Conservation (phyloP, 768 basidiomycete species). For the Tremella fuciformis region DNA sequence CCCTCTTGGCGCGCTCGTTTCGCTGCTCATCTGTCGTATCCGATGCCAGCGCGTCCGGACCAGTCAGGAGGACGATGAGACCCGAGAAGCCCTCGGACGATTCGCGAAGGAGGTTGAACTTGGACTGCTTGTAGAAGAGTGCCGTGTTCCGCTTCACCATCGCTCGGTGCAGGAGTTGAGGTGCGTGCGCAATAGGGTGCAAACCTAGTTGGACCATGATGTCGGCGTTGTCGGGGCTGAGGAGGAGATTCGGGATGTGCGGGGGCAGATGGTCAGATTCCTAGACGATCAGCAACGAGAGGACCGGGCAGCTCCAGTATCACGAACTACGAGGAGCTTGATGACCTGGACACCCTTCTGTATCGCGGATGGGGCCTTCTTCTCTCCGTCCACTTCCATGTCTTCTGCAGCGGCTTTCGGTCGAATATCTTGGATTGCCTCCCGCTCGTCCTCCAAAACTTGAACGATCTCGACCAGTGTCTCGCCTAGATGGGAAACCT, state of each 20-base stretch:
- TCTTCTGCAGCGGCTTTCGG: slow-evolving; percentile 6
- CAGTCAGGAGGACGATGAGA: slow-evolving; percentile 76
- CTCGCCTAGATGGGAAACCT: slow-evolving; percentile 16
- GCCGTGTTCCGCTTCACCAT: slow-evolving; percentile 42
- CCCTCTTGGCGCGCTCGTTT: slow-evolving; percentile 28
- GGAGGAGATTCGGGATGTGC: slow-evolving; percentile 34
- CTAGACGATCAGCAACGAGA: slow-evolving; percentile 8
- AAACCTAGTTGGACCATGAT: slow-evolving; percentile 26
- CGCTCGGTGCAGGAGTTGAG: slow-evolving; percentile 30
- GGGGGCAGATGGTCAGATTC: slow-evolving; percentile 21
- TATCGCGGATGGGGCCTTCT: slow-evolving; percentile 1
- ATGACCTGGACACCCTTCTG: slow-evolving; percentile 29
- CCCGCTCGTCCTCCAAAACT: slow-evolving; percentile 26
- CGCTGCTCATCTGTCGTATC: slow-evolving; percentile 11
- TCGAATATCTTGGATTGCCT: slow-evolving; percentile 21
- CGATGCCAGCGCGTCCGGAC: slow-evolving; percentile 49
- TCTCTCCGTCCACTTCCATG: slow-evolving; percentile 13
- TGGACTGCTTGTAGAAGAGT: slow-evolving; percentile 65
- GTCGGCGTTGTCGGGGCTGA: slow-evolving; percentile 25
- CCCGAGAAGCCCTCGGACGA: slow-evolving; percentile 97
- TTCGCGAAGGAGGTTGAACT: slow-evolving; percentile 95
- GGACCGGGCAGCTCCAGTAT: not conserved
- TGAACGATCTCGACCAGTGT: slow-evolving; percentile 25
- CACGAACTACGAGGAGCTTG: slow-evolving; percentile 31
- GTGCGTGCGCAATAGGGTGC: slow-evolving; percentile 30